phyloP scores from a whole-genome alignment of 805 yeast species.

The Lipomyces lipofer region DNA sequence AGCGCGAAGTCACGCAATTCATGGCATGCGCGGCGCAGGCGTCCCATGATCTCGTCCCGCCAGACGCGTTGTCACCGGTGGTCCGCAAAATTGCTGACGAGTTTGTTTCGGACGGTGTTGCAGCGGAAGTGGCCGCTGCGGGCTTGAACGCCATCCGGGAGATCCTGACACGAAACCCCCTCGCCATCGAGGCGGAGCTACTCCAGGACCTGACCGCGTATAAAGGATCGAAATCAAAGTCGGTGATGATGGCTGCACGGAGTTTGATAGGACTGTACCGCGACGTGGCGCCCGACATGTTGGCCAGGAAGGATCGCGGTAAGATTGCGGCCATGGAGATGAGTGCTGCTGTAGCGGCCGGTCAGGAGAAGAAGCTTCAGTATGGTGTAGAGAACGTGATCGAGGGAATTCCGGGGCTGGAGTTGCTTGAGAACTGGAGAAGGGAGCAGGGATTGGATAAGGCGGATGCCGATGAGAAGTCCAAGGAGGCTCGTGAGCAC shows the following conservation, averaged over 20 bases:
- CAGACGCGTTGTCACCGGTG: slow-evolving; percentile 78
- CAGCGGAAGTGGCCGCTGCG: slow-evolving; percentile 96
- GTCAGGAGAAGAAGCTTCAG: slow-evolving; percentile 40
- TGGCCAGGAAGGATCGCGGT: slow-evolving; percentile 87
- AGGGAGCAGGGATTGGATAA: slow-evolving; percentile 56
- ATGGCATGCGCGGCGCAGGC: slow-evolving; percentile 98
- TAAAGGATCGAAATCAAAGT: slow-evolving; percentile 88
- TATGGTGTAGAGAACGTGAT: slow-evolving; percentile 74
- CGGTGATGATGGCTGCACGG: slow-evolving; percentile 93
- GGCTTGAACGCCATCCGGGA: slow-evolving; percentile 96
- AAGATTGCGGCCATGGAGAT: slow-evolving; percentile 83
- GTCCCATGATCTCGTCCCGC: slow-evolving; percentile 95
- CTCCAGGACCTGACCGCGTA: slow-evolving; percentile 88
- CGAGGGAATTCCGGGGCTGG: slow-evolving; percentile 87
- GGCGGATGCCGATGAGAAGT: slow-evolving; percentile 63
- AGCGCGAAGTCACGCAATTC: slow-evolving; percentile 88
- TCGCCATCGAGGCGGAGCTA: slow-evolving; percentile 85
- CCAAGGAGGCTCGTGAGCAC: slow-evolving; percentile 52
- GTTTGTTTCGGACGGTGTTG: slow-evolving; percentile 97
- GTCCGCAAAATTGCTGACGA: slow-evolving; percentile 94
- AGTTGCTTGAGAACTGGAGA: slow-evolving; percentile 85
- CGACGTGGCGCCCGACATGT: slow-evolving; percentile 96
- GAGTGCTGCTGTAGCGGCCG: slow-evolving; percentile 56
- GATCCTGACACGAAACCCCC: slow-evolving; percentile 87
- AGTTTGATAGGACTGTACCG: slow-evolving; percentile 82